Evolutionary conservation across 345 rosid species (phyloP).

Genomic region (Excoecaria agallocha): DNA sequence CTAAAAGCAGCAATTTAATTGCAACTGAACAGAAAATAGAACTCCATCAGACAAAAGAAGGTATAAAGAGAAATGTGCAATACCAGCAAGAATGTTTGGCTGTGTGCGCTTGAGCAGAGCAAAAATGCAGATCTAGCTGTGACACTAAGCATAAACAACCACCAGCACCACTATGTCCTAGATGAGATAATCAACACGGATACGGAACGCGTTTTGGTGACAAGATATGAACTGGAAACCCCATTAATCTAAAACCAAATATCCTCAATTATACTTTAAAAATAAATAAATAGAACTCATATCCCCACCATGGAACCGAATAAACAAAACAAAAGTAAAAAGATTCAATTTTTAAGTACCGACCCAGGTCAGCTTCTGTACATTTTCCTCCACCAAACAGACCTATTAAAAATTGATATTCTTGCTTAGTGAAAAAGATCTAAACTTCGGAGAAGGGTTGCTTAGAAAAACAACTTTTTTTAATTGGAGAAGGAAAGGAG

Average conservation of each 20-base stretch:
- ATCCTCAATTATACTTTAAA: neutral
- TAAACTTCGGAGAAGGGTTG: neutral
- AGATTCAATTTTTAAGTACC: slow-evolving; percentile 5
- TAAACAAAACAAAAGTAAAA: neutral
- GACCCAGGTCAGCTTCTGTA: slow-evolving; percentile 33
- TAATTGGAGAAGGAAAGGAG: slow-evolving; percentile 4
- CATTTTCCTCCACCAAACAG: slow-evolving; percentile 30
- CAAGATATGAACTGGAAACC: slow-evolving; percentile 53
- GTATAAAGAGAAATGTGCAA: slow-evolving; percentile 6
- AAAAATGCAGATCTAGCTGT: slow-evolving; percentile 53
- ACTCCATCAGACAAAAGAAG: slow-evolving; percentile 11
- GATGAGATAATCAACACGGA: slow-evolving; percentile 29
- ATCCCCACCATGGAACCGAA: neutral
- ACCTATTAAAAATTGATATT: neutral
- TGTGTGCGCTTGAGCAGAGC: slow-evolving; percentile 24
- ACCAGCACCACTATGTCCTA: slow-evolving; percentile 15
- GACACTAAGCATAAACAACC: slow-evolving; percentile 23
- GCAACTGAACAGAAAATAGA: slow-evolving; percentile 4
- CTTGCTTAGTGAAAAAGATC: neutral
- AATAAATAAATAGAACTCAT: neutral
- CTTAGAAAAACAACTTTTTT: slow-evolving; percentile 13
- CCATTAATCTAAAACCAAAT: slow-evolving; percentile 24
- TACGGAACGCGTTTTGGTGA: slow-evolving; percentile 61
- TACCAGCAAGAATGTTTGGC: slow-evolving; percentile 50
- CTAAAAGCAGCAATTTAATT: neutral